phyloP scores from a whole-genome alignment of 2,329 filamentous ascomycete genomes.

The Claviceps quebecensis region DNA sequence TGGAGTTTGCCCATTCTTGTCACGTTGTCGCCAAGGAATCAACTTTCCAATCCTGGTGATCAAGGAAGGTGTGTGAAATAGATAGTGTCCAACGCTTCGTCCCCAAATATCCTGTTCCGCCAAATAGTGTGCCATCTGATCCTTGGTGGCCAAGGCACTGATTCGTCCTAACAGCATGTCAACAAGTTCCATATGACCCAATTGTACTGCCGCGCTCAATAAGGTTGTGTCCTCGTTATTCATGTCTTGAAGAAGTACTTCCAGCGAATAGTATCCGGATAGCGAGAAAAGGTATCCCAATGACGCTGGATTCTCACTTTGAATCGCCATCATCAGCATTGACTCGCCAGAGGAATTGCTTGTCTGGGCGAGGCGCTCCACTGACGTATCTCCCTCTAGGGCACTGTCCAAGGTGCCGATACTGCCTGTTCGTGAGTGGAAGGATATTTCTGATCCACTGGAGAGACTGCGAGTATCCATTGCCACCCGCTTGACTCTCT shows the following conservation, averaged over 20 bases:
- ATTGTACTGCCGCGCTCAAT: conserved; percentile 78
- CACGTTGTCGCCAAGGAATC: conserved; percentile 77
- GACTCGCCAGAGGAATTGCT: conserved; percentile 64
- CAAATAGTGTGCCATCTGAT: conserved; percentile 53
- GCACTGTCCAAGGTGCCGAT: conserved; percentile 59
- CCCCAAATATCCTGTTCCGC: conserved; percentile 68
- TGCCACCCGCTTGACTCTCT: conserved; percentile 63
- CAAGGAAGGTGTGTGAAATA: conserved; percentile 78
- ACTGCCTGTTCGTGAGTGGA: conserved; percentile 66
- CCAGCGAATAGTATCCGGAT: conserved; percentile 57
- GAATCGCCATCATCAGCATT: conserved; percentile 73
- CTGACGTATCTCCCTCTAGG: conserved; percentile 74
- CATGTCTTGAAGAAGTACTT: conserved; percentile 63
- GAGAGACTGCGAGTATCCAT: conserved; percentile 86
- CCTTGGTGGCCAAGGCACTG: conserved; percentile 38
- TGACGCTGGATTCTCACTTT: conserved; percentile 55
- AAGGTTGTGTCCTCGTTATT: conserved; percentile 86
- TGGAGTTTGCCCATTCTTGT: conserved; percentile 96
- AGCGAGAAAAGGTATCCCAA: conserved; percentile 69
- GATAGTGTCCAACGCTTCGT: conserved; percentile 83
- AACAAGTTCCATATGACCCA: conserved; percentile 62
- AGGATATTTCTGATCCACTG: conserved; percentile 71
- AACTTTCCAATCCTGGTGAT: conserved; percentile 64
- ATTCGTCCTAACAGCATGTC: conserved; percentile 63
- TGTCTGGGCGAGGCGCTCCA: conserved; percentile 62